These are phyloP conservation scores for Aspergillus bridgeri DNA, from an alignment of 495 filamentous ascomycete genomes.

Conservation along the genomic window DNA sequence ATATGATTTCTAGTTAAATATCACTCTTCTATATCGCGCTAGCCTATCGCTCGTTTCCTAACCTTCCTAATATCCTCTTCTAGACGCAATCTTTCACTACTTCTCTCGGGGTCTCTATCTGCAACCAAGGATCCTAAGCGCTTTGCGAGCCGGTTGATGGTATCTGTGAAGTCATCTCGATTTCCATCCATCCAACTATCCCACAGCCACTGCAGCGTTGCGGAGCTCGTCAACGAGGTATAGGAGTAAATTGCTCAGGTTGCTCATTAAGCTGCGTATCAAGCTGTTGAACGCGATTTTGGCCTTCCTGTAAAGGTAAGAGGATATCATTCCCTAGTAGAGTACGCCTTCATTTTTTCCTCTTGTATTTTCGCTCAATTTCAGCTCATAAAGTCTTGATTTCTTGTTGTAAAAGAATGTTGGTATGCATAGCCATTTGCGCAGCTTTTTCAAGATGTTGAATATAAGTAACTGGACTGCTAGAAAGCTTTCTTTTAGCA, in stretches of 20 bases:
- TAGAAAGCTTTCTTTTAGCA: not conserved
- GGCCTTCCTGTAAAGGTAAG: not conserved
- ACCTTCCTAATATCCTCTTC: conserved; percentile 25
- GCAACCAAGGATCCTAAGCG: conserved; percentile 22
- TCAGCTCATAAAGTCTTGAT: not conserved
- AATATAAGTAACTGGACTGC: not conserved
- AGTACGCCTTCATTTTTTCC: too few species aligned
- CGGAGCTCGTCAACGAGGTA: not conserved
- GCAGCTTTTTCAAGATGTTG: not conserved
- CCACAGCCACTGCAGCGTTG: too few species aligned
- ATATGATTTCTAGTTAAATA: too few species aligned
- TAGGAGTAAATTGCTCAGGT: not conserved
- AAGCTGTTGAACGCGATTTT: too few species aligned
- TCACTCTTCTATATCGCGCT: too few species aligned
- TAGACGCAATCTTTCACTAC: conserved; percentile 23
- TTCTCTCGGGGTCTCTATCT: conserved; percentile 15
- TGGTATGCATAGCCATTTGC: not conserved
- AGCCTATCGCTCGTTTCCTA: too few species aligned
- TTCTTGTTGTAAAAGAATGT: not conserved
- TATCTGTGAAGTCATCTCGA: conserved; percentile 19
- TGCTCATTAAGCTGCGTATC: conserved; percentile 7
- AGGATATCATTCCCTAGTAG: not conserved
- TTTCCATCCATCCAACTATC: conserved; percentile 18
- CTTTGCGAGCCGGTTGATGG: conserved; percentile 24
- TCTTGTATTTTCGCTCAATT: too few species aligned